phyloP scores from a whole-genome alignment of 208 protist genomes.

The Trypanosoma vivax region DNA sequence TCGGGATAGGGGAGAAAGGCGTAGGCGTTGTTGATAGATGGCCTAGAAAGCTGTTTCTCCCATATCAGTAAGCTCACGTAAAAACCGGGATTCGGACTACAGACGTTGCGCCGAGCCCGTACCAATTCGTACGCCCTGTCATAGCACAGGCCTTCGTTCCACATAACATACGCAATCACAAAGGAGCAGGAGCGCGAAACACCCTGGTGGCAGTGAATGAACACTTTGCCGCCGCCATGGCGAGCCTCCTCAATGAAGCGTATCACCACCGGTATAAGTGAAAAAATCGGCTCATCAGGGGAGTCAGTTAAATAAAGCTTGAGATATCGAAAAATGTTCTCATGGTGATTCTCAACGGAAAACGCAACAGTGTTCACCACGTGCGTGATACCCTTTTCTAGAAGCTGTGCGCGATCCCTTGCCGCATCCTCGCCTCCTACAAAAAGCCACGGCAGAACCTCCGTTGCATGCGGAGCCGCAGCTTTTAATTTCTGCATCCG shows the following conservation, averaged over 20 bases:
- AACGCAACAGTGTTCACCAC: constrained; percentile 91
- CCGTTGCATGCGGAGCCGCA: constrained; percentile 57
- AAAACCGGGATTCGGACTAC: constrained; percentile 89
- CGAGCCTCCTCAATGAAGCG: constrained; percentile 76
- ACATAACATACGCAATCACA: constrained; percentile 91
- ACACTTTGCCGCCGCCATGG: constrained; percentile 51
- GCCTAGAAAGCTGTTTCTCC: constrained; percentile 55
- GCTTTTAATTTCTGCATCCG: constrained; percentile 48
- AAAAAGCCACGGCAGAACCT: constrained; percentile 81
- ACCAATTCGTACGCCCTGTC: constrained; percentile 77
- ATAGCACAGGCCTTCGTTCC: constrained; percentile 72
- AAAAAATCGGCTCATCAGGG: constrained; percentile 86
- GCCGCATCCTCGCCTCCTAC: constrained; percentile 72
- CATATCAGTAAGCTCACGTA: constrained; percentile 78
- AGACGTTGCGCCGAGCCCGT: constrained; percentile 55
- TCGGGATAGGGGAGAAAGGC: constrained; percentile 56
- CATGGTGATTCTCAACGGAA: constrained; percentile 52
- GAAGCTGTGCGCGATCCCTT: constrained; percentile 50
- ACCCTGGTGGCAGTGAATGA: constrained; percentile 94
- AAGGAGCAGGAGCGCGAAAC: constrained; percentile 88
- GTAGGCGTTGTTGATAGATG: constrained; percentile 43
- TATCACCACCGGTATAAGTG: constrained; percentile 84
- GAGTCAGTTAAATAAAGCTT: constrained; percentile 80
- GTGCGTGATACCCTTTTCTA: constrained; percentile 85
- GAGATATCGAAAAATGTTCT: constrained; percentile 80